Percentiles rank a stretch among this genome's conserved stretches.
Evolutionary conservation across 2,329 filamentous ascomycete species (phyloP).

Genomic region (Akanthomyces muscarius): DNA sequence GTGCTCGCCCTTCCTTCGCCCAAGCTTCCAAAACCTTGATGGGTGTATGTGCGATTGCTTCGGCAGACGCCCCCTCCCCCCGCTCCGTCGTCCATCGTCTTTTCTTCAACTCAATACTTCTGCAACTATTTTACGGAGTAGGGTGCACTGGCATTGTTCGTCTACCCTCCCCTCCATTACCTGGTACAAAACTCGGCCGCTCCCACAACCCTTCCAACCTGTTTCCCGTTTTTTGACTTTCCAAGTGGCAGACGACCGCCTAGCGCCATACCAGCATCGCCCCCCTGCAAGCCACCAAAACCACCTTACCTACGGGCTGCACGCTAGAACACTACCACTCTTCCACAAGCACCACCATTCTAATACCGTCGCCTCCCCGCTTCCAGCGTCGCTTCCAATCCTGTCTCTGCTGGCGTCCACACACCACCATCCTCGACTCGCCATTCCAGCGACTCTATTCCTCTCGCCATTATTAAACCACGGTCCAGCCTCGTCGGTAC

Average conservation of each 20-base stretch:
- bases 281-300: conserved; percentile 15
- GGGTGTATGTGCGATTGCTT: conserved; percentile 1
- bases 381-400: conserved; percentile 6
- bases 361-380: conserved; percentile 15
- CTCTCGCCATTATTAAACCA: not conserved
- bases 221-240: conserved; percentile 11
- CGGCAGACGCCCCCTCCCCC: not conserved
- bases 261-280: conserved; percentile 1
- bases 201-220: conserved; percentile 1
- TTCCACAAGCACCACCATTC: not conserved
- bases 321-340: not conserved
- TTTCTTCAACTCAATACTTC: not conserved
- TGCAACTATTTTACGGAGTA: not conserved
- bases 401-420: not conserved
- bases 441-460: conserved; percentile 1
- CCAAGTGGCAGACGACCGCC: conserved; percentile 11
- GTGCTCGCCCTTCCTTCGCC: not conserved
- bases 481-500: not conserved
- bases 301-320: not conserved
- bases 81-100: not conserved
- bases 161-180: not conserved
- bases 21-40: conserved; percentile 13
- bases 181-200: not conserved
- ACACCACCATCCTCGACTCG: not conserved
- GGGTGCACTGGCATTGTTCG: no score